Percentiles rank a stretch among this genome's conserved stretches.
Conservation (phyloP, 352 stramenopile genomes). For the Globisporangium paddicum region DNA sequence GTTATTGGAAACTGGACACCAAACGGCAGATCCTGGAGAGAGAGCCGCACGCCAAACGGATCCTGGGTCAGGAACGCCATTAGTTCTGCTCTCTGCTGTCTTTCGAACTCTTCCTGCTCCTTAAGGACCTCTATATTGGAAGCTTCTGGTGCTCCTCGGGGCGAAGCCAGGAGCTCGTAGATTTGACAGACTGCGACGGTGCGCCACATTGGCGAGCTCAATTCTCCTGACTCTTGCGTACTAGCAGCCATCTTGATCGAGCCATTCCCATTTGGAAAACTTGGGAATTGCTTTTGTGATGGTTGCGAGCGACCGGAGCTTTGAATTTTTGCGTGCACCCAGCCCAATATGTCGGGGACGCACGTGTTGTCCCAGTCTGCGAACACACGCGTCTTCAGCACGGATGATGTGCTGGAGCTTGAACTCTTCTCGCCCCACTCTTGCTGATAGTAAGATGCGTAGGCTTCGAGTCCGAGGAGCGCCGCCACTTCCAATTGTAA, state of each 20-base stretch:
- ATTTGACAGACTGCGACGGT: constrained; percentile 33
- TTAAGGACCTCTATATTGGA: background rate
- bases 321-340: constrained; percentile 31
- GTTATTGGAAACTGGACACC: constrained; percentile 53
- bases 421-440: constrained; percentile 24
- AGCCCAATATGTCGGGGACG: constrained; percentile 48
- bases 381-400: background rate
- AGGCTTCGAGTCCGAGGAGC: constrained; percentile 24
- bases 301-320: background rate
- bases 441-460: constrained; percentile 48
- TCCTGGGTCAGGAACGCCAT: constrained; percentile 52
- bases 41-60: constrained; percentile 24
- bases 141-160: background rate
- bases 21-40: constrained; percentile 53
- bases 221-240: background rate
- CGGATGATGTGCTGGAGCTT: background rate
- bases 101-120: background rate
- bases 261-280: constrained; percentile 10
- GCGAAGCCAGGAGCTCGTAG: constrained; percentile 33
- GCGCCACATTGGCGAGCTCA: constrained; percentile 18
- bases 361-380: constrained; percentile 15
- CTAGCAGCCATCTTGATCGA: background rate
- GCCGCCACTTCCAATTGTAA: constrained; percentile 33
- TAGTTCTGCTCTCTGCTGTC: constrained; percentile 20
- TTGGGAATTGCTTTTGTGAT: constrained; percentile 20